Base-by-base conservation (phyloP, 495 filamentous ascomycete genomes). In the Xylaria palmicola region DNA sequence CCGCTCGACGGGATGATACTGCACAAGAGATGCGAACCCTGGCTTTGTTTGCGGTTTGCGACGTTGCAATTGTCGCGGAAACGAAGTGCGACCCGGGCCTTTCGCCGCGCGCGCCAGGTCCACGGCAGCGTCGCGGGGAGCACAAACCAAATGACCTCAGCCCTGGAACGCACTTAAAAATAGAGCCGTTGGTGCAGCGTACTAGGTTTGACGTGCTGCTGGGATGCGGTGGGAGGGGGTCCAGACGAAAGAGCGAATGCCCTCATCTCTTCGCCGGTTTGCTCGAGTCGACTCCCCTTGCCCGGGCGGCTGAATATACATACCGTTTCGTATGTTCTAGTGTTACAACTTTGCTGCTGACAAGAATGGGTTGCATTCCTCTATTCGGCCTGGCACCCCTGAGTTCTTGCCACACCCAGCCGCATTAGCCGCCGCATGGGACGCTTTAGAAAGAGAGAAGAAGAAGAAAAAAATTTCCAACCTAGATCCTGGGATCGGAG, bases 31-130 rank as follows among this genome's bases (percentile, higher is more conserved):
- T 53, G 27, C 20, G 32, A 6, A 41, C 19, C 40, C 27, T 13
- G n/a, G 48, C 15, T 47, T 39, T 8, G 48, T 51, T 53, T 62
- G 34, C 53, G 43, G 39, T 54, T 62, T 62, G 48, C 57, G 41
- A 62, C 53, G 52, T n/a, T 57, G 53, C 60, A n/a, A 62, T 51
- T 20, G 53, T 53, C 49, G 29, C 58, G 58, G 54, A 53, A 47
- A 44, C 44, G 36, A 62, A 8, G 20, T 24, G 50, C 59, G 30
- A n/a, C 26, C 37, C 50, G 40, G 50, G 55, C 59, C 50, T 55
- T 43, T 41, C 59, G 55, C 40, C 39, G 19, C 19, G 48, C 37
- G 48, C 48, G 24, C 19, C 52, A 55, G 19, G 52, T 34, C 36
- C 45, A 20, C 49, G 24, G 20, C 49, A 26, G 9, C 32, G 12